Percentiles rank a stretch among this genome's conserved stretches.
Evolutionary conservation across 768 basidiomycete genomes (phyloP).

Genomic region (Trametes gibbosa): DNA sequence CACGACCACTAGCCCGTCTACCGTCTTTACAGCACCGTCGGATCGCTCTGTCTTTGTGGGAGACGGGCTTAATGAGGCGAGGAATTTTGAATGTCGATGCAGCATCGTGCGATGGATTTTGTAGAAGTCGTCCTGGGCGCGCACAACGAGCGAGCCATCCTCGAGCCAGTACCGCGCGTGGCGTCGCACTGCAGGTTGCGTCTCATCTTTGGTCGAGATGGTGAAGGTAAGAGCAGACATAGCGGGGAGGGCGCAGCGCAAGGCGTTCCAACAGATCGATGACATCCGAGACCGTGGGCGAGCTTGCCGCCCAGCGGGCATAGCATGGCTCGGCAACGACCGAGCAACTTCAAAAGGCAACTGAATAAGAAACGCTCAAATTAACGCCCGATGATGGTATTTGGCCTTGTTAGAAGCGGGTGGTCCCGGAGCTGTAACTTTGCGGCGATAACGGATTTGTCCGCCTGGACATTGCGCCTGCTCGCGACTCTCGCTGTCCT

Average conservation of each 20-base stretch:
- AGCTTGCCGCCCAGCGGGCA: background rate
- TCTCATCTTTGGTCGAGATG: background rate
- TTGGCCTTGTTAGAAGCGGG: too few species aligned
- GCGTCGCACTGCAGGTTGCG: conserved; percentile 7
- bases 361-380: too few species aligned
- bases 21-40: background rate
- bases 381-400: too few species aligned
- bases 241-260: background rate
- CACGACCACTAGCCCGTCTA: conserved; percentile 17
- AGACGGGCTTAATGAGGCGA: conserved; percentile 19
- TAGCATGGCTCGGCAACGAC: too few species aligned
- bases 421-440: too few species aligned
- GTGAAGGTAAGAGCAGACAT: conserved; percentile 9
- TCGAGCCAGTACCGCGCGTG: conserved; percentile 64
- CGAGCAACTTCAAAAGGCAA: too few species aligned
- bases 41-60: background rate
- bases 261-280: background rate
- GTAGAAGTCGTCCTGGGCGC: conserved; percentile 45
- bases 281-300: background rate
- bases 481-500: too few species aligned
- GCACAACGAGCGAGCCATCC: conserved; percentile 59
- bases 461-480: too few species aligned
- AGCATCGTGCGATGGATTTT: conserved; percentile 56
- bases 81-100: conserved; percentile 44
- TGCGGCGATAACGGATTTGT: too few species aligned